Evolutionary conservation across 2,329 filamentous ascomycete genomes (phyloP).

Genomic region (Arachnomyces sp.): DNA sequence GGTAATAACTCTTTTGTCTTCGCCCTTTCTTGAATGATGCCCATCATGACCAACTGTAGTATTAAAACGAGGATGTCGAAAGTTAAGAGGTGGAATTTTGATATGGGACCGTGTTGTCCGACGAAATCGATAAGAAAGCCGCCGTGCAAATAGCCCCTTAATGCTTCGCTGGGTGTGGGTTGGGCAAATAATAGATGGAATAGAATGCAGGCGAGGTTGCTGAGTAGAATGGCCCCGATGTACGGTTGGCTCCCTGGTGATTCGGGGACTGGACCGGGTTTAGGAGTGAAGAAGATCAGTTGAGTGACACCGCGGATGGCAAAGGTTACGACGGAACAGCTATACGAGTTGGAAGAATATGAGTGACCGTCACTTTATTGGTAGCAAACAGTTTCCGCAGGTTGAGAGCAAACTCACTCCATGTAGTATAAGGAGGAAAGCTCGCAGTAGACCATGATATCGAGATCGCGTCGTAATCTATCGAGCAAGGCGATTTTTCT

Average conservation of each 20-base stretch:
- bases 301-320: slow-evolving; percentile 49
- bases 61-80: slow-evolving; percentile 49
- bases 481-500: slow-evolving; percentile 45
- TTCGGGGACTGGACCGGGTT: slow-evolving; percentile 45
- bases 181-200: slow-evolving; percentile 49
- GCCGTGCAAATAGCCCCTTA: slow-evolving; percentile 52
- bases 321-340: slow-evolving; percentile 54
- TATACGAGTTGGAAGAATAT: slow-evolving; percentile 19
- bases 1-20: slow-evolving; percentile 31
- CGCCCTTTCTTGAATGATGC: slow-evolving; percentile 46
- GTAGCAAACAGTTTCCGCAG: not conserved
- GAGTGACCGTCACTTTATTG: not conserved
- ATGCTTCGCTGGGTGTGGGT: slow-evolving; percentile 45
- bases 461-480: slow-evolving; percentile 49
- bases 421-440: slow-evolving; percentile 56
- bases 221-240: slow-evolving; percentile 46
- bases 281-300: slow-evolving; percentile 52
- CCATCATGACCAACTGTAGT: slow-evolving; percentile 52
- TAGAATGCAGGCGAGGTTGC: slow-evolving; percentile 50
- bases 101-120: slow-evolving; percentile 51
- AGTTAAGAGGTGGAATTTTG: slow-evolving; percentile 44
- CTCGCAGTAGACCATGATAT: slow-evolving; percentile 55
- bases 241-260: slow-evolving; percentile 46
- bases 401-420: slow-evolving; percentile 41
- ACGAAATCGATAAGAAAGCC: slow-evolving; percentile 59